A percentile compares a stretch with the other conserved stretches of the same genome.
phyloP scores from a whole-genome alignment of 257 asterid genomes.

The Solanum lycopersicoides region DNA sequence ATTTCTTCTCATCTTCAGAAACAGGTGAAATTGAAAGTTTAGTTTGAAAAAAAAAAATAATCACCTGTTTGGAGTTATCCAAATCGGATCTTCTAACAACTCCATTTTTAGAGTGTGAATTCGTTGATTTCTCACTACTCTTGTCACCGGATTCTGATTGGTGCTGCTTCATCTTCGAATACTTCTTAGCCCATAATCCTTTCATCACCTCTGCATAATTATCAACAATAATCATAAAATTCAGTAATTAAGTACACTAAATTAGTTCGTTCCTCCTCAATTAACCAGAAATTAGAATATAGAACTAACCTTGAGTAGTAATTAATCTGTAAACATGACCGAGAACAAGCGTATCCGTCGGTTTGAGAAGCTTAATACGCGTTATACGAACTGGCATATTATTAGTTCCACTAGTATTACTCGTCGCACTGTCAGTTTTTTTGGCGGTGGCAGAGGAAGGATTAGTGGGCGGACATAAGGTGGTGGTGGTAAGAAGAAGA shows the following conservation, averaged over 20 bases:
- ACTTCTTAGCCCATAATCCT: slow-evolving; percentile 48
- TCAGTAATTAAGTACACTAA: not conserved
- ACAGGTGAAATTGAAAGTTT: no score
- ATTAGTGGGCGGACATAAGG: slow-evolving; percentile 29
- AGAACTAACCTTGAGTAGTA: slow-evolving; percentile 47
- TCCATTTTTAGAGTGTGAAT: slow-evolving; percentile 28
- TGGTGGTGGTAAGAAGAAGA: slow-evolving; percentile 82
- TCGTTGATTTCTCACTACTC: slow-evolving; percentile 16
- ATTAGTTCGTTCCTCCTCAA: not conserved
- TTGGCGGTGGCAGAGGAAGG: slow-evolving; percentile 11
- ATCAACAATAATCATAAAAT: not conserved
- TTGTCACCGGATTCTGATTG: slow-evolving; percentile 6
- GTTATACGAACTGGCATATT: slow-evolving; percentile 56
- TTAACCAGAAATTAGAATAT: not conserved
- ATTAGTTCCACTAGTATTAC: not conserved
- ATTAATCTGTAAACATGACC: slow-evolving; percentile 86
- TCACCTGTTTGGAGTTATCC: slow-evolving; percentile 42
- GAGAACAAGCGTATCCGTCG: slow-evolving; percentile 62
- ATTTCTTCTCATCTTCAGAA: not conserved
- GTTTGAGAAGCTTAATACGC: slow-evolving; percentile 71
- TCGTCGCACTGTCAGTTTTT: not conserved
- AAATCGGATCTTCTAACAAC: slow-evolving; percentile 16
- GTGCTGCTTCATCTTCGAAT: slow-evolving; percentile 39
- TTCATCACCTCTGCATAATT: slow-evolving; percentile 34
- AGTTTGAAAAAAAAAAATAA: not conserved